A percentile compares a stretch with the other conserved stretches of the same genome.
Conservation (phyloP, 2,329 filamentous ascomycete species). For the Fusarium tuaranense region DNA sequence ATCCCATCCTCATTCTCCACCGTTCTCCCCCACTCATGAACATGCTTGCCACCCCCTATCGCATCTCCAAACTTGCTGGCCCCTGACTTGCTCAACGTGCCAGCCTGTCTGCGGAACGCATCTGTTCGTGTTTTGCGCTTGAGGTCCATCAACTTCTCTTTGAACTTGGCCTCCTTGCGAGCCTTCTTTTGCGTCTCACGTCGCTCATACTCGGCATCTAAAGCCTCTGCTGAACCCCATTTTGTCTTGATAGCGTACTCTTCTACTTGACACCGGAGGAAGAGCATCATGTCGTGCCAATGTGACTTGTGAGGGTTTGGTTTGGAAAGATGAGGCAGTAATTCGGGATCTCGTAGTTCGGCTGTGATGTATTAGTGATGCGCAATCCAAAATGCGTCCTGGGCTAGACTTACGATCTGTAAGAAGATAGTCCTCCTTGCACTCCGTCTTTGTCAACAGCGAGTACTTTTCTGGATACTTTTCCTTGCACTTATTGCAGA, state of each 20-base stretch:
- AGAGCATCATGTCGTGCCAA: slow-evolving; percentile 99
- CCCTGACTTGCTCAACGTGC: slow-evolving; percentile 64
- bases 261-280: slow-evolving; percentile 92
- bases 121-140: slow-evolving; percentile 96
- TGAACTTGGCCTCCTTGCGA: slow-evolving; percentile 92
- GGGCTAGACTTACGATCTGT: slow-evolving; percentile 78
- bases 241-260: slow-evolving; percentile 91
- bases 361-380: slow-evolving; percentile 59
- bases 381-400: neutral
- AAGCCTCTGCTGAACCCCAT: slow-evolving; percentile 87
- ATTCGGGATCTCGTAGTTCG: slow-evolving; percentile 87
- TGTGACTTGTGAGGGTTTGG: slow-evolving; percentile 96
- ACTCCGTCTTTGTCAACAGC: slow-evolving; percentile 96
- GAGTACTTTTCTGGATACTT: slow-evolving; percentile 93
- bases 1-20: slow-evolving; percentile 78
- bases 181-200: slow-evolving; percentile 84
- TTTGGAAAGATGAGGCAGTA: slow-evolving; percentile 87
- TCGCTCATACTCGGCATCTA: slow-evolving; percentile 89
- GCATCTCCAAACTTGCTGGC: slow-evolving; percentile 80
- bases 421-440: slow-evolving; percentile 91
- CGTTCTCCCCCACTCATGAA: slow-evolving; percentile 86
- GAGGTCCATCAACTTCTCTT: slow-evolving; percentile 85
- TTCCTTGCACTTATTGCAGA: slow-evolving; percentile 91
- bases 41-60: slow-evolving; percentile 78
- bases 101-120: slow-evolving; percentile 80